Conservation (phyloP, 768 basidiomycete genomes). For the Plicaturopsis crispa region DNA sequence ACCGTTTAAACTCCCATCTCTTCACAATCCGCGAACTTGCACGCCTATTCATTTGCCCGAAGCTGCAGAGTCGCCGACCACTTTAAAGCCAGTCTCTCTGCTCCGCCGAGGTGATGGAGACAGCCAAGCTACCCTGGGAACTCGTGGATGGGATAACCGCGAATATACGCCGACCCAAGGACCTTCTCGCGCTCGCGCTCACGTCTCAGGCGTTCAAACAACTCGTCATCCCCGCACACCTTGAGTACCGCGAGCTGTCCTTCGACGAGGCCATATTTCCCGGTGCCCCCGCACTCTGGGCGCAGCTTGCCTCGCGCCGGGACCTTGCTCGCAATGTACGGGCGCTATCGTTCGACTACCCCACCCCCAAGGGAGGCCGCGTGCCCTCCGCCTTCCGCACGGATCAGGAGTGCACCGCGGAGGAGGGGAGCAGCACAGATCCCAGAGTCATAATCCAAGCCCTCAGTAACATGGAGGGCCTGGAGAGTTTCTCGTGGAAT, state of each 20-base stretch:
- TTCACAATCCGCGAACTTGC: too few species aligned
- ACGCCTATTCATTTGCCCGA: too few species aligned
- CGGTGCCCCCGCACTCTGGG: slow-evolving; percentile 41
- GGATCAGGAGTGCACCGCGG: background rate
- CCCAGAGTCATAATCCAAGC: slow-evolving; percentile 5
- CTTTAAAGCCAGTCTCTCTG: too few species aligned
- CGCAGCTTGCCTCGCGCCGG: slow-evolving; percentile 40
- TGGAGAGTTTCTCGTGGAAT: slow-evolving; percentile 6
- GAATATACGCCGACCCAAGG: too few species aligned
- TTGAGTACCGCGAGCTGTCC: slow-evolving; percentile 41
- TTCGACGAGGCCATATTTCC: slow-evolving; percentile 29
- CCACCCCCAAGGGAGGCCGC: slow-evolving; percentile 3
- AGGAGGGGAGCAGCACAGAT: background rate
- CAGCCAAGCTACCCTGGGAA: too few species aligned
- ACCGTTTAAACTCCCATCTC: too few species aligned
- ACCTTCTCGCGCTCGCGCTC: too few species aligned
- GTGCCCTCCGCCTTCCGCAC: slow-evolving; percentile 7
- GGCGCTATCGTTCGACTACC: slow-evolving; percentile 37
- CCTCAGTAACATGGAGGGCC: slow-evolving; percentile 6
- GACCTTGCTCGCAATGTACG: slow-evolving; percentile 41
- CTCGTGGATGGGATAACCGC: too few species aligned
- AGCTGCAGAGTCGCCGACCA: too few species aligned
- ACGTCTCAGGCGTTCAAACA: too few species aligned
- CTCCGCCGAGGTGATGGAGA: too few species aligned
- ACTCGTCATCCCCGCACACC: slow-evolving; percentile 39